phyloP scores from a whole-genome alignment of 441 rosid species.

The Adansonia grandidieri region DNA sequence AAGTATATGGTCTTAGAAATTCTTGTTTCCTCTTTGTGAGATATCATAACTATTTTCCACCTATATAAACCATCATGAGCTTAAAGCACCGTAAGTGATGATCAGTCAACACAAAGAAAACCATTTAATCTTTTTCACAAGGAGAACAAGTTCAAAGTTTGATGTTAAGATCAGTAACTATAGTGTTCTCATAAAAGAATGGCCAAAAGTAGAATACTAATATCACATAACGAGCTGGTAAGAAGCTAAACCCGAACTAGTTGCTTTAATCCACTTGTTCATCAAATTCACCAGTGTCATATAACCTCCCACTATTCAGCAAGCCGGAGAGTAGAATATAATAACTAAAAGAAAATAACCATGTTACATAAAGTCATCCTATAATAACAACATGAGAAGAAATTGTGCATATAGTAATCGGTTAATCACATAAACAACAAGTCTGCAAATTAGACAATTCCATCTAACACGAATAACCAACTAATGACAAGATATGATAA shows the following conservation, averaged over 20 bases:
- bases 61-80: background rate
- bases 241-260: background rate
- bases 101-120: background rate
- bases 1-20: background rate
- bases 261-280: background rate
- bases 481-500: background rate
- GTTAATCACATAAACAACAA: background rate
- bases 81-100: background rate
- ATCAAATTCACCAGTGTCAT: background rate
- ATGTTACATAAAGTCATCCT: background rate
- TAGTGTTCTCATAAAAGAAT: background rate
- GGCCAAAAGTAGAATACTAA: background rate
- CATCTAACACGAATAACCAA: background rate
- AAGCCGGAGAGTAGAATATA: background rate
- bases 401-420: background rate
- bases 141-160: background rate
- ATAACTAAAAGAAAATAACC: background rate
- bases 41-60: background rate
- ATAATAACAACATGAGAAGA: background rate
- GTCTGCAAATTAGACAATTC: background rate
- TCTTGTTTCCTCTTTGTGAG: background rate
- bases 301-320: background rate
- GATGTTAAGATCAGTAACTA: background rate
- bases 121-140: background rate
- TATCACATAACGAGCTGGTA: background rate